These are phyloP conservation scores for Magnolia changhungtana DNA, from an alignment of 164 flowering plant species.

Conservation along the genomic window DNA sequence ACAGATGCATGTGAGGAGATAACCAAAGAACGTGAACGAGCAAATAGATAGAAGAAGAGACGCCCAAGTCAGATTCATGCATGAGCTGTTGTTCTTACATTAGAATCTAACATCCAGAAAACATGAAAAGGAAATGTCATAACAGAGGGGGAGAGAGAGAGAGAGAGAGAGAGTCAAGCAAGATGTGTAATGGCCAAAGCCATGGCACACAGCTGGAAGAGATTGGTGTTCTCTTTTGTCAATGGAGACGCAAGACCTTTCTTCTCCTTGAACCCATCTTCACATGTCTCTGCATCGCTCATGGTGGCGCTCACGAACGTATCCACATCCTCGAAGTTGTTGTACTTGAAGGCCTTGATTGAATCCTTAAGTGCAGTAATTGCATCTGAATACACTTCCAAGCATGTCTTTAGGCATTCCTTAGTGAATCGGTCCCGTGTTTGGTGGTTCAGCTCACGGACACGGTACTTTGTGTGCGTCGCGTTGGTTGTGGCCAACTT, in stretches of 20 bases:
- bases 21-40: background rate
- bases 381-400: constrained; percentile 34
- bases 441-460: constrained; percentile 14
- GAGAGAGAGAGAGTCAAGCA: background rate
- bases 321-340: constrained; percentile 14
- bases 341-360: constrained; percentile 17
- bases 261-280: constrained; percentile 31
- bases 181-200: constrained; percentile 31
- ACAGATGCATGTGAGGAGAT: background rate
- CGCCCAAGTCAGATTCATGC: too few species aligned
- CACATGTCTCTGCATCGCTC: constrained; percentile 33
- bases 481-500: constrained; percentile 37
- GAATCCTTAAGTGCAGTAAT: constrained; percentile 17
- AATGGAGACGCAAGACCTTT: constrained; percentile 28
- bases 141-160: background rate
- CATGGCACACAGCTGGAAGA: constrained; percentile 38
- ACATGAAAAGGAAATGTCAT: background rate
- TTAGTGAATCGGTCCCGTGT: constrained; percentile 7
- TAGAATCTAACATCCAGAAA: too few species aligned
- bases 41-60: background rate
- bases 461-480: constrained; percentile 21
- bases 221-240: constrained; percentile 26
- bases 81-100: too few species aligned
- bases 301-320: constrained; percentile 30
- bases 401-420: constrained; percentile 31